phyloP scores from a whole-genome alignment of 164 flowering plant genomes.

The Macadamia tetraphylla region DNA sequence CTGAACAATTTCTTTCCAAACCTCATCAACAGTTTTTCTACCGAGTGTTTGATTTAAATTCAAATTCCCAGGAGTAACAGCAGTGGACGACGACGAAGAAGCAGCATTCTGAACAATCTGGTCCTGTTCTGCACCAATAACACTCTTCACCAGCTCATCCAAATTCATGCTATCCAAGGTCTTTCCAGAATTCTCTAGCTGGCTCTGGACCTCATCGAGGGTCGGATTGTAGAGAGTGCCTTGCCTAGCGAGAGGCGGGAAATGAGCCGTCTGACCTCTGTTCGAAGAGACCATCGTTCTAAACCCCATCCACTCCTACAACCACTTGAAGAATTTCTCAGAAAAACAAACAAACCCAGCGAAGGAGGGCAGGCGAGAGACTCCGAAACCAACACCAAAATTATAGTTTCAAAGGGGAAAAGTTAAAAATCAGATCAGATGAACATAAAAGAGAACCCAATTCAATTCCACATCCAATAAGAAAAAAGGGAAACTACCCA shows the following conservation, averaged over 20 bases:
- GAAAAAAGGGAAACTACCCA: not conserved
- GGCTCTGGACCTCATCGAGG: constrained; percentile 28
- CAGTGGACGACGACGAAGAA: constrained; percentile 10
- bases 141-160: constrained; percentile 28
- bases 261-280: constrained; percentile 17
- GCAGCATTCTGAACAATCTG: constrained; percentile 10
- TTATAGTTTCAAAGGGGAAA: too few relatives aligned
- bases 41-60: constrained; percentile 14
- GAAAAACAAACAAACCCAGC: too few relatives aligned
- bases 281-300: constrained; percentile 23
- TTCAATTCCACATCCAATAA: not conserved
- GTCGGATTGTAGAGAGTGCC: constrained; percentile 9
- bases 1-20: constrained; percentile 29
- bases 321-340: not conserved
- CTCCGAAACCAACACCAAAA: not conserved
- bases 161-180: constrained; percentile 25
- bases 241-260: constrained; percentile 17
- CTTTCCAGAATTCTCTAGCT: constrained; percentile 21
- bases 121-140: constrained; percentile 11
- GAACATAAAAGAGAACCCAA: not conserved
- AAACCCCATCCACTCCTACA: constrained; percentile 16
- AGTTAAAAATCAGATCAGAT: not conserved
- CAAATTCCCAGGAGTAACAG: constrained; percentile 17
- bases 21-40: constrained; percentile 28
- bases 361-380: not conserved